These are phyloP conservation scores for Guillardia theta DNA, from an alignment of 78 protist species.

Conservation along the genomic window DNA sequence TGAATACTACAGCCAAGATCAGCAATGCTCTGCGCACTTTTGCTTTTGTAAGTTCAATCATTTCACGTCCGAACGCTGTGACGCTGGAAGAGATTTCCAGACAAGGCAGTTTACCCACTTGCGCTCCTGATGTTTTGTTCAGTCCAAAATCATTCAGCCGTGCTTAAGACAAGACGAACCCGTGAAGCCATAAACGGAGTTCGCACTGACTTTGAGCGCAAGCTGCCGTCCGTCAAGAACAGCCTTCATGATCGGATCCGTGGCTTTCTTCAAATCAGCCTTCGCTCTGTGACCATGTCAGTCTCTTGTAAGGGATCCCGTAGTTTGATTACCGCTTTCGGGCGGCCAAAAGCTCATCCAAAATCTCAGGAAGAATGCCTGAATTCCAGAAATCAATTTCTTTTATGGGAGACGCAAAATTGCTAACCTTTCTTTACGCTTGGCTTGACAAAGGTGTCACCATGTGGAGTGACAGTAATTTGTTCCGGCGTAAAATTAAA, in stretches of 20 bases:
- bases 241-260: slow-evolving; percentile 86
- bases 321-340: slow-evolving; percentile 73
- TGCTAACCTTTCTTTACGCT: slow-evolving; percentile 69
- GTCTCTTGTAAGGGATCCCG: not conserved
- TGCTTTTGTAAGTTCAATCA: slow-evolving; percentile 90
- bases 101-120: slow-evolving; percentile 97
- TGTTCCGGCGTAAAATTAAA: not conserved
- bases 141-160: not conserved
- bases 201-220: slow-evolving; percentile 97
- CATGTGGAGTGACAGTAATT: slow-evolving; percentile 37
- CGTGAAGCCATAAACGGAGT: slow-evolving; percentile 99
- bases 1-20: too few species aligned
- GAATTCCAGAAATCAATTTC: too few species aligned
- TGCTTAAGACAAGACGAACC: slow-evolving; percentile 77
- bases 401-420: too few species aligned
- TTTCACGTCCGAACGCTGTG: slow-evolving; percentile 97
- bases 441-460: slow-evolving; percentile 78
- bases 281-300: not conserved
- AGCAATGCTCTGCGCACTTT: too few species aligned
- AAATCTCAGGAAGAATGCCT: slow-evolving; percentile 71
- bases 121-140: not conserved
- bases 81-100: slow-evolving; percentile 90
- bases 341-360: slow-evolving; percentile 91
- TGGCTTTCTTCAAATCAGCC: slow-evolving; percentile 82
- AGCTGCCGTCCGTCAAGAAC: slow-evolving; percentile 99